Percentiles rank a stretch among this genome's conserved stretches.
phyloP scores from a whole-genome alignment of 345 rosid genomes.

The Sisymbrium irio region DNA sequence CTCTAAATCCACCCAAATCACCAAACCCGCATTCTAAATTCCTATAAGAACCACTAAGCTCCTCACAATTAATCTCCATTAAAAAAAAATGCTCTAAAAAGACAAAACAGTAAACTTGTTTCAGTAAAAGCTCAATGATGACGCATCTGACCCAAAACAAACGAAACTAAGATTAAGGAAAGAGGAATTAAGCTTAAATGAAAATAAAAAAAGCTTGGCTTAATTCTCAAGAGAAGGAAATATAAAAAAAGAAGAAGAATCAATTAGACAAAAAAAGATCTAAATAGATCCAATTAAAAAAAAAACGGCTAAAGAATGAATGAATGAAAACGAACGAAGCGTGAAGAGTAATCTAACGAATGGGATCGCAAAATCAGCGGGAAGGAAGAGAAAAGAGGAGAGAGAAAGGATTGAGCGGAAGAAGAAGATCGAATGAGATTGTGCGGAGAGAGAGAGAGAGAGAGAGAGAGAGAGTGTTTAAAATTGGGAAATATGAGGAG shows the following conservation, averaged over 20 bases:
- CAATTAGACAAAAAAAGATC: neutral
- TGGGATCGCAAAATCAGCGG: conserved; percentile 15
- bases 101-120: neutral
- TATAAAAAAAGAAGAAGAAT: neutral
- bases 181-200: neutral
- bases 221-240: neutral
- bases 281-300: conserved; percentile 14
- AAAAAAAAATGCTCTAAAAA: too few relatives aligned
- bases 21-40: neutral
- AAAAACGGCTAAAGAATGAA: conserved; percentile 11
- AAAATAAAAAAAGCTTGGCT: neutral
- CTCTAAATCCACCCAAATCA: neutral
- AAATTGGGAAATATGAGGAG: neutral
- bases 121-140: neutral
- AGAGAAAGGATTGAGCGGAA: neutral
- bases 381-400: too few relatives aligned
- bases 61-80: conserved; percentile 9
- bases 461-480: neutral
- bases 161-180: neutral
- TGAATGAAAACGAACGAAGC: neutral
- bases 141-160: neutral
- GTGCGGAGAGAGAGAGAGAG: conserved; percentile 13
- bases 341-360: conserved; percentile 14
- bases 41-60: conserved; percentile 4
- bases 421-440: conserved; percentile 17